Evolutionary conservation across 2,329 filamentous ascomycete species (phyloP).

Genomic region (Myriosclerotinia curreyana): DNA sequence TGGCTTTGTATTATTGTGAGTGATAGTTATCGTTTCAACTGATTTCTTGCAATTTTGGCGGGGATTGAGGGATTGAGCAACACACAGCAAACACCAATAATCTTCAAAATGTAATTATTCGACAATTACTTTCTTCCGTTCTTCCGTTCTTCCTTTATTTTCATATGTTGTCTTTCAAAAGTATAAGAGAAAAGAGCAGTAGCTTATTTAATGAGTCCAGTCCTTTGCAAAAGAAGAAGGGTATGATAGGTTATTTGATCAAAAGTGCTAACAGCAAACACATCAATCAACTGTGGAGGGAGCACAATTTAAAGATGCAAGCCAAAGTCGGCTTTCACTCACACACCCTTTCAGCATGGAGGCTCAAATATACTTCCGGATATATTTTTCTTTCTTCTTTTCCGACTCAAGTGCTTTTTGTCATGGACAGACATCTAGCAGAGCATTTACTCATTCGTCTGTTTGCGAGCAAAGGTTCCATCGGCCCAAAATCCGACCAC

Average conservation of each 20-base stretch:
- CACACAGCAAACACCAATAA: neutral
- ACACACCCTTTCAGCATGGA: neutral
- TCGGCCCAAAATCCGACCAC: neutral
- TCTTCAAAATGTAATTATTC: neutral
- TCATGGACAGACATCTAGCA: too few relatives aligned
- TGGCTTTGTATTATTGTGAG: neutral
- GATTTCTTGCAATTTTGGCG: neutral
- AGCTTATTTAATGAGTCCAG: neutral
- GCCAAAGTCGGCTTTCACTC: neutral
- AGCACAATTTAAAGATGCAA: neutral
- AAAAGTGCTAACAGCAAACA: neutral
- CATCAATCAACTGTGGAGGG: neutral
- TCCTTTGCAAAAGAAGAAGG: neutral
- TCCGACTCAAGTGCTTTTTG: neutral
- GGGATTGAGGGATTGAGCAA: neutral
- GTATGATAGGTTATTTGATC: neutral
- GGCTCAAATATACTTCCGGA: neutral
- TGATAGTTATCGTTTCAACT: neutral
- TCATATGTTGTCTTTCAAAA: neutral
- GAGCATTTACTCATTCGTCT: neutral
- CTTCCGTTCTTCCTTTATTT: neutral
- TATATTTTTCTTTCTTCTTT: neutral
- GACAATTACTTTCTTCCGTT: neutral
- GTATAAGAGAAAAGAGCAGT: neutral
- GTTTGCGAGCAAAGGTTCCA: constrained; percentile 4